phyloP scores from a whole-genome alignment of 78 protist genomes.

The Blattamonas nauphoetae region DNA sequence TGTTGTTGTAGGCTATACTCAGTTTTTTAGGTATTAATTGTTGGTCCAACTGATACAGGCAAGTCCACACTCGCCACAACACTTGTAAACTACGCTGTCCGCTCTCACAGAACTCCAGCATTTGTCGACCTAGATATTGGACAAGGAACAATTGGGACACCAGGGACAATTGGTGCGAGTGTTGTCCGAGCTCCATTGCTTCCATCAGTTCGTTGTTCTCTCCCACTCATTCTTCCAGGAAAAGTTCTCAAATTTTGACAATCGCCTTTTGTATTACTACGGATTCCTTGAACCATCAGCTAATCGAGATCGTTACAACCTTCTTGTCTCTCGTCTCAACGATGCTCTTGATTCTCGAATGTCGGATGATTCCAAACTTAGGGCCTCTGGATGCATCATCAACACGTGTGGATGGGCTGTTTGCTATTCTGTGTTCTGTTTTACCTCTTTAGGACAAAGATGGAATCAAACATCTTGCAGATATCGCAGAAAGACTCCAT shows the following conservation, averaged over 20 bases:
- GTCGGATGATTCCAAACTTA: not conserved
- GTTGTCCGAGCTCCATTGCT: too few relatives aligned
- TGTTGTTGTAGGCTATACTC: not conserved
- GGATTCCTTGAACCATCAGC: not conserved
- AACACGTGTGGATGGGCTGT: not conserved
- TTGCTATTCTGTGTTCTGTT: not conserved
- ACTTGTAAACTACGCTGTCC: not conserved
- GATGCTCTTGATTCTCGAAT: not conserved
- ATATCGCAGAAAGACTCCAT: too few relatives aligned
- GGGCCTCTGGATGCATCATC: not conserved
- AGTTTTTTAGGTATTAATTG: not conserved
- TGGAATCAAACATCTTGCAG: too few relatives aligned
- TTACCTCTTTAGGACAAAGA: not conserved
- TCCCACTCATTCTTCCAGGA: not conserved
- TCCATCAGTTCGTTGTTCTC: too few relatives aligned
- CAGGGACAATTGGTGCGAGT: not conserved
- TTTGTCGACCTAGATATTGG: conserved; percentile 5
- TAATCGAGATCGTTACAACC: not conserved
- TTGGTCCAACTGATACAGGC: not conserved
- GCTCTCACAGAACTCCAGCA: not conserved
- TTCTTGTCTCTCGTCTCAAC: not conserved
- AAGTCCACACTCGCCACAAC: not conserved
- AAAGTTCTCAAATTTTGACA: not conserved
- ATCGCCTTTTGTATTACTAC: not conserved
- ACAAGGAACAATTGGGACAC: not conserved